A percentile compares a stretch with the other conserved stretches of the same genome.
Evolutionary conservation across 2,329 filamentous ascomycete genomes (phyloP).

Genomic region (Calonectria pseudoturangicola): DNA sequence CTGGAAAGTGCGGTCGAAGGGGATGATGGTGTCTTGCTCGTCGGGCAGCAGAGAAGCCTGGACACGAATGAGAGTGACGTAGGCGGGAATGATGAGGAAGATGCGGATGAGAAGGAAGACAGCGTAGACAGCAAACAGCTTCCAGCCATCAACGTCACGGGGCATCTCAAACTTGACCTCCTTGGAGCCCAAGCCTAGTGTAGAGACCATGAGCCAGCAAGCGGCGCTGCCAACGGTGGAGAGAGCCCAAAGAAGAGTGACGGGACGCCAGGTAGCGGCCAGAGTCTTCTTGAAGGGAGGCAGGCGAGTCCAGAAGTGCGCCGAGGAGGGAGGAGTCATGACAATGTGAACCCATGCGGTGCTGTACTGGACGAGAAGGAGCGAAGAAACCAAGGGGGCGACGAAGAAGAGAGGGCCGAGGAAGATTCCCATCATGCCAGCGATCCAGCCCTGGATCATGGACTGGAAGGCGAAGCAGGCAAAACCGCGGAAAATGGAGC

Average conservation of each 20-base stretch:
- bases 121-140: conserved; percentile 67
- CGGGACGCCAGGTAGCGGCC: conserved; percentile 81
- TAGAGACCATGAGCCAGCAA: conserved; percentile 64
- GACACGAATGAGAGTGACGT: conserved; percentile 86
- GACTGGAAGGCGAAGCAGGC: conserved; percentile 66
- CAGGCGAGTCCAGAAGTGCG: conserved; percentile 81
- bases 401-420: conserved; percentile 67
- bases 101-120: conserved; percentile 71
- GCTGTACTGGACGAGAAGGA: conserved; percentile 80
- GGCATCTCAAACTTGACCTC: conserved; percentile 61
- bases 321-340: conserved; percentile 80
- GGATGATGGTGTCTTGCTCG: conserved; percentile 87
- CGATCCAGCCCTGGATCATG: conserved; percentile 60
- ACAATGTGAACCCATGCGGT: conserved; percentile 91
- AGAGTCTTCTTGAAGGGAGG: conserved; percentile 78
- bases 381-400: conserved; percentile 66
- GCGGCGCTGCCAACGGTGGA: conserved; percentile 69
- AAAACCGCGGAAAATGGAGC: conserved; percentile 82
- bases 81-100: conserved; percentile 83
- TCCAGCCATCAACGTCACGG: conserved; percentile 61
- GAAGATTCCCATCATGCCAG: conserved; percentile 65
- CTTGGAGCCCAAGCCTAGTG: conserved; percentile 67
- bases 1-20: conserved; percentile 91
- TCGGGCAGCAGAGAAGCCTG: conserved; percentile 91
- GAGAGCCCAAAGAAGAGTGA: conserved; percentile 77